Evolutionary conservation across 805 yeast species (phyloP).

Genomic region (Ogataea chonburiensis): DNA sequence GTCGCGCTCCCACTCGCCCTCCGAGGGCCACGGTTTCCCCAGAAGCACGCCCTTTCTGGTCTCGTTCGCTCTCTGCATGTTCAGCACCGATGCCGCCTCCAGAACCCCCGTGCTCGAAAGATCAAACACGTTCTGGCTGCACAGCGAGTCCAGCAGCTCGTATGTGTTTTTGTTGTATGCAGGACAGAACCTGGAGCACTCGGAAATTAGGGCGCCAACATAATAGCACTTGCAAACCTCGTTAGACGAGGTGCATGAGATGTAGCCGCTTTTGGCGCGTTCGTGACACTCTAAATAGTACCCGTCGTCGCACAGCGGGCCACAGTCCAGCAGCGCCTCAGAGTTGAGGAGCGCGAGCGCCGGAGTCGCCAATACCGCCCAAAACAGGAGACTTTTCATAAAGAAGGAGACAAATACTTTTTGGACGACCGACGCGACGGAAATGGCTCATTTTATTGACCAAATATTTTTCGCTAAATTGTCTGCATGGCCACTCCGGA

Average conservation of each 20-base stretch:
- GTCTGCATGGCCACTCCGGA: conserved; percentile 12
- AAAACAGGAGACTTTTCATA: background rate
- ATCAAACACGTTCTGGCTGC: conserved; percentile 21
- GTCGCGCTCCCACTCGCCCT: conserved; percentile 24
- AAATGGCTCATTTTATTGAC: background rate
- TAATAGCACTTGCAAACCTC: conserved; percentile 31
- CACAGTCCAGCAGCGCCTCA: conserved; percentile 23
- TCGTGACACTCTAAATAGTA: conserved; percentile 29
- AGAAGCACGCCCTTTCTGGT: conserved; percentile 8
- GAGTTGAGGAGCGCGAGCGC: conserved; percentile 10
- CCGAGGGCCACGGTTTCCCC: conserved; percentile 22
- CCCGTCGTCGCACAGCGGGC: conserved; percentile 27
- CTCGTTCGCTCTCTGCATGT: conserved; percentile 5
- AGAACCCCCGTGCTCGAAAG: conserved; percentile 9
- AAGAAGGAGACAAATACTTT: background rate
- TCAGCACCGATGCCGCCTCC: conserved; percentile 6
- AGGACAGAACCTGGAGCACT: conserved; percentile 27
- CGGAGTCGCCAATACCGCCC: background rate
- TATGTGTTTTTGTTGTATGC: conserved; percentile 25
- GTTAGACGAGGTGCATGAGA: conserved; percentile 20
- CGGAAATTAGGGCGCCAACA: conserved; percentile 23
- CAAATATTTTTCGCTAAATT: conserved; percentile 1
- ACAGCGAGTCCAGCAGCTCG: conserved; percentile 22
- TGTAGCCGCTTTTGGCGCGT: conserved; percentile 19
- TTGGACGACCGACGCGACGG: conserved; percentile 9